A percentile compares a stretch with the other conserved stretches of the same genome.
phyloP scores from a whole-genome alignment of 2,329 filamentous ascomycete genomes.

The Scolecobasidium constrictum region DNA sequence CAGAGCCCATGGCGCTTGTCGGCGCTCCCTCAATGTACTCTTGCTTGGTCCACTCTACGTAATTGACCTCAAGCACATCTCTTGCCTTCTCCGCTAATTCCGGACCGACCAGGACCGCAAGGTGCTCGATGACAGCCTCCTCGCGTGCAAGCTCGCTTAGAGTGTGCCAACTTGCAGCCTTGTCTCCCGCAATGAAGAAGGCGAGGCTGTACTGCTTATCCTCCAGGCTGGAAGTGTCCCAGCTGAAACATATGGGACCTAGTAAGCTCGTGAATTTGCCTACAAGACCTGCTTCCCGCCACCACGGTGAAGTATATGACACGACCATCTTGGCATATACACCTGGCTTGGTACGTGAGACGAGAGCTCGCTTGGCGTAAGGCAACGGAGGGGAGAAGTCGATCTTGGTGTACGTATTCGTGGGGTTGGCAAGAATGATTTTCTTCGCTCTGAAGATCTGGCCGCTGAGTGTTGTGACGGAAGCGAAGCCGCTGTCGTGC shows the following conservation, averaged over 20 bases:
- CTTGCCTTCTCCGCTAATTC: too few relatives aligned
- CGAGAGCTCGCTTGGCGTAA: conserved; percentile 24
- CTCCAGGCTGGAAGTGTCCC: conserved; percentile 30
- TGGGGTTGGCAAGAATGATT: conserved; percentile 39
- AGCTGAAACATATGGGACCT: conserved; percentile 35
- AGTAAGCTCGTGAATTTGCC: conserved; percentile 35
- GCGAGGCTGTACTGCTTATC: conserved; percentile 23
- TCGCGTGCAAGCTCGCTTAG: too few relatives aligned
- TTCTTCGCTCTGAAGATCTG: conserved; percentile 27
- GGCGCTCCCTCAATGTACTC: not conserved
- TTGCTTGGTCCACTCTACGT: conserved; percentile 7
- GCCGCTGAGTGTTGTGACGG: conserved; percentile 17
- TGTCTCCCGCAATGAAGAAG: conserved; percentile 32
- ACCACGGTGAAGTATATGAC: conserved; percentile 35
- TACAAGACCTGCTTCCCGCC: conserved; percentile 33
- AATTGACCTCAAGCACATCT: too few relatives aligned
- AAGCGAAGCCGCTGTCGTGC: conserved; percentile 10
- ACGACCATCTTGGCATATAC: conserved; percentile 43
- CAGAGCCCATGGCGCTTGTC: too few relatives aligned
- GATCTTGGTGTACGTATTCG: conserved; percentile 35
- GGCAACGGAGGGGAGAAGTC: conserved; percentile 38
- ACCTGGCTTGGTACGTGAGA: conserved; percentile 29
- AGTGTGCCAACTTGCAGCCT: too few relatives aligned
- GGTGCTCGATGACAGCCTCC: too few relatives aligned
- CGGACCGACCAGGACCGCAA: too few relatives aligned